A percentile compares a stretch with the other conserved stretches of the same genome.
phyloP scores from a whole-genome alignment of 164 flowering plant species.

The Dillenia turbinata region DNA sequence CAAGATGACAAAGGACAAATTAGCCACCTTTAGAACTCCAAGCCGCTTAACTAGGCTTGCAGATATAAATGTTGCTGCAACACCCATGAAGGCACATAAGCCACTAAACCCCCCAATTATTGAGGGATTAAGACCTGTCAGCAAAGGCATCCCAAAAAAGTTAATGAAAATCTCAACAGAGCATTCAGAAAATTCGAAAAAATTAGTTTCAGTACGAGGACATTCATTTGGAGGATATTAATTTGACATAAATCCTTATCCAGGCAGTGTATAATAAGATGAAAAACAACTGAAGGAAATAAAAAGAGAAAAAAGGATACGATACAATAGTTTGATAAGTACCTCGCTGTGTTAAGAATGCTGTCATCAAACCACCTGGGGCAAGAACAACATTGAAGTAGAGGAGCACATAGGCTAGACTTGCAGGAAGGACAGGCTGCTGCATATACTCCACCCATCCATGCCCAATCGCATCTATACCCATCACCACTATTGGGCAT shows the following conservation, averaged over 20 bases:
- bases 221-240: too few relatives aligned
- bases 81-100: conserved; percentile 96
- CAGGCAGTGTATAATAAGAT: too few relatives aligned
- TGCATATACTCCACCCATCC: conserved; percentile 92
- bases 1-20: neutral
- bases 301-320: neutral
- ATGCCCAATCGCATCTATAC: conserved; percentile 68
- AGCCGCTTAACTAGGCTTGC: conserved; percentile 65
- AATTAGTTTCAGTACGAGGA: too few relatives aligned
- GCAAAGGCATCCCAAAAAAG: too few relatives aligned
- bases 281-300: neutral
- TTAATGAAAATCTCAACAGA: too few relatives aligned
- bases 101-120: conserved; percentile 93
- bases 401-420: conserved; percentile 91
- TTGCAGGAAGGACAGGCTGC: conserved; percentile 99
- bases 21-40: conserved; percentile 88
- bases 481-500: conserved; percentile 39
- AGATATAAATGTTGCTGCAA: conserved; percentile 91
- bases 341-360: conserved; percentile 92
- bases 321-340: conserved; percentile 12
- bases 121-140: conserved; percentile 85
- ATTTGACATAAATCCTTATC: too few relatives aligned
- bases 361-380: conserved; percentile 97
- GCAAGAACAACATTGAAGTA: conserved; percentile 87
- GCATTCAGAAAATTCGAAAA: too few relatives aligned